Evolutionary conservation across 805 yeast species (phyloP).

Genomic region (Candida nitratophila): DNA sequence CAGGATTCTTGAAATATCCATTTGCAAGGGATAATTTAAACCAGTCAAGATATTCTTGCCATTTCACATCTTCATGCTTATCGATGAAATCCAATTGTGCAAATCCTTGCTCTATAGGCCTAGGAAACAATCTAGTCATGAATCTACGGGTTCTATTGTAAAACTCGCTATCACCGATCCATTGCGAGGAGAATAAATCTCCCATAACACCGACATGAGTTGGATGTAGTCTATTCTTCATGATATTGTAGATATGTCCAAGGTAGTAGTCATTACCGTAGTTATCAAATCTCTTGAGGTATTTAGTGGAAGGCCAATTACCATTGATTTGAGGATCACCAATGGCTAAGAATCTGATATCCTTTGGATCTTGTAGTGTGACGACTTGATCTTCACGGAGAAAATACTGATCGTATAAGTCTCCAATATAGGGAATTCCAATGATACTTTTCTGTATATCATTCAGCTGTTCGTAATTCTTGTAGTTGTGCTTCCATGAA

Average conservation of each 20-base stretch:
- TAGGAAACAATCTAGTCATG: slow-evolving; percentile 60
- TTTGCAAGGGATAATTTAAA: slow-evolving; percentile 21
- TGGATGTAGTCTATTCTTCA: slow-evolving; percentile 62
- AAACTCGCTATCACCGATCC: slow-evolving; percentile 88
- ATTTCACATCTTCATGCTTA: slow-evolving; percentile 48
- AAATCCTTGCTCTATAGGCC: slow-evolving; percentile 43
- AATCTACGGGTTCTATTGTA: slow-evolving; percentile 71
- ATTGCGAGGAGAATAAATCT: slow-evolving; percentile 87
- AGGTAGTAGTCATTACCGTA: slow-evolving; percentile 85
- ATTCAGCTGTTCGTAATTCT: slow-evolving; percentile 14
- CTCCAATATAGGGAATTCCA: slow-evolving; percentile 27
- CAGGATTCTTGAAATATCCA: slow-evolving; percentile 22
- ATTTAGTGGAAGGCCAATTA: slow-evolving; percentile 62
- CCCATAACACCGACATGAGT: slow-evolving; percentile 86
- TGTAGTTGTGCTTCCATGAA: slow-evolving; percentile 44
- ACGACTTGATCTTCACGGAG: slow-evolving; percentile 14
- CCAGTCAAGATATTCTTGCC: slow-evolving; percentile 37
- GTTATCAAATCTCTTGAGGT: slow-evolving; percentile 71
- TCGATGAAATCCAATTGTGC: slow-evolving; percentile 40
- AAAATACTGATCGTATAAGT: slow-evolving; percentile 23
- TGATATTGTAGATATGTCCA: slow-evolving; percentile 70
- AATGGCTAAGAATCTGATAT: slow-evolving; percentile 65
- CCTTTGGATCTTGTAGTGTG: slow-evolving; percentile 9
- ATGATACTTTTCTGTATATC: slow-evolving; percentile 9
- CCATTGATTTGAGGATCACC: slow-evolving; percentile 99